A percentile compares a stretch with the other conserved stretches of the same genome.
phyloP scores from a whole-genome alignment of 257 asterid species.

The Solanum pinnatisectum region DNA sequence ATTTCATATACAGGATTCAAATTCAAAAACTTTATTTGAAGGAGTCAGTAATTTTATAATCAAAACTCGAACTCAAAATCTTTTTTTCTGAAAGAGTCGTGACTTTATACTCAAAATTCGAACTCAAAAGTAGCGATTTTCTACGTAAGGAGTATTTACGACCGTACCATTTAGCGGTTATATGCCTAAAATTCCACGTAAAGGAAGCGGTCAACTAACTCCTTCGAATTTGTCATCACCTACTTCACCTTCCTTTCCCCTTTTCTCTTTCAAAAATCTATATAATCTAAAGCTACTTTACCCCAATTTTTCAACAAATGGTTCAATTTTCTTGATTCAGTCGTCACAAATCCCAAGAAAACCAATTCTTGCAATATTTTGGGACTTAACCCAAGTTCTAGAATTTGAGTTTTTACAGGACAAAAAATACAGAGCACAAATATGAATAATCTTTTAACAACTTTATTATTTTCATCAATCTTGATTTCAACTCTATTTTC shows the following conservation, averaged over 20 bases:
- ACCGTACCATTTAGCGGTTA: no score
- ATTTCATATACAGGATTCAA: accelerated
- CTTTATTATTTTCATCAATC: conserved; percentile 8
- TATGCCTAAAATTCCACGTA: neutral
- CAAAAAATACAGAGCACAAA: neutral
- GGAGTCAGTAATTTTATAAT: no score
- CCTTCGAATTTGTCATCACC: neutral
- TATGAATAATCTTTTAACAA: conserved; percentile 14
- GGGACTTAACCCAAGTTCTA: neutral
- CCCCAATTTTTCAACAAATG: neutral
- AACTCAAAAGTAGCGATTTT: accelerated
- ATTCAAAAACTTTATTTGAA: neutral
- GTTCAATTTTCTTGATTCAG: neutral
- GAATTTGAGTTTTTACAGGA: neutral
- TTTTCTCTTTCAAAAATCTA: neutral
- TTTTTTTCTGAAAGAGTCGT: no score
- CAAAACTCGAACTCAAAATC: no score
- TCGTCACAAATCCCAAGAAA: neutral
- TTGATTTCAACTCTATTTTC: neutral
- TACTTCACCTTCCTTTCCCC: neutral
- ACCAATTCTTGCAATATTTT: neutral
- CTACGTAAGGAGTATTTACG: no score
- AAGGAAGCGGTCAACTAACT: conserved; percentile 8
- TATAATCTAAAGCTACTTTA: neutral
- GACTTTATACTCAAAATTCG: accelerated